A percentile compares a stretch with the other conserved stretches of the same genome.
These are phyloP conservation scores for Symmetrospora coprosmae DNA, from an alignment of 768 basidiomycete species.

Conservation along the genomic window DNA sequence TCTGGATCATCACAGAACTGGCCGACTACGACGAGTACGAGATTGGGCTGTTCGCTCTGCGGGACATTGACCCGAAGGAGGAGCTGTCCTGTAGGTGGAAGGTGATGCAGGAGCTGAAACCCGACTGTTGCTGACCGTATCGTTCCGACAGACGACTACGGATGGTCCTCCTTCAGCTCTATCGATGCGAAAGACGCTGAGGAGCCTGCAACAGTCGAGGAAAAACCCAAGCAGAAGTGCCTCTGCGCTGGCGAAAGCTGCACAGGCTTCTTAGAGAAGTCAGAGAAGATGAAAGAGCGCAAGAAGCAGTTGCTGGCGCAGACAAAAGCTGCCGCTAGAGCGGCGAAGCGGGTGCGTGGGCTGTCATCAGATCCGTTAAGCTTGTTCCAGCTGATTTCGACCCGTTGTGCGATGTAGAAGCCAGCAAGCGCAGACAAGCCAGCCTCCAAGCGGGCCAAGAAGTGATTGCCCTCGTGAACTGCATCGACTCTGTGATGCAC, in stretches of 20 bases:
- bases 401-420: too few relatives aligned
- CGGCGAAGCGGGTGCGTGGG: too few relatives aligned
- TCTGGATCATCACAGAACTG: too few relatives aligned
- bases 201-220: slow-evolving; percentile 24
- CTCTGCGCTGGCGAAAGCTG: slow-evolving; percentile 36
- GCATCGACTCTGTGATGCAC: too few relatives aligned
- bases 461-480: too few relatives aligned
- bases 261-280: slow-evolving; percentile 34
- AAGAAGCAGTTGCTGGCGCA: too few relatives aligned
- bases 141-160: slow-evolving; percentile 13
- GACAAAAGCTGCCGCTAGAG: too few relatives aligned
- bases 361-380: too few relatives aligned
- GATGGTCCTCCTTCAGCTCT: slow-evolving; percentile 32
- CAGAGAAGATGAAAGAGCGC: slow-evolving; percentile 32
- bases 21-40: slow-evolving; percentile 37
- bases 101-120: neutral
- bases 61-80: slow-evolving; percentile 36
- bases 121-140: neutral
- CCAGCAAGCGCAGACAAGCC: too few relatives aligned
- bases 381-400: too few relatives aligned
- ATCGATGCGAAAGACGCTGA: slow-evolving; percentile 24
- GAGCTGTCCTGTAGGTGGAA: slow-evolving; percentile 30
- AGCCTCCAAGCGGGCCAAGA: too few relatives aligned
- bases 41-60: slow-evolving; percentile 38
- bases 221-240: slow-evolving; percentile 35